Conservation (phyloP, 371 early-diverging fungal genomes). For the Apophysomyces variabilis region DNA sequence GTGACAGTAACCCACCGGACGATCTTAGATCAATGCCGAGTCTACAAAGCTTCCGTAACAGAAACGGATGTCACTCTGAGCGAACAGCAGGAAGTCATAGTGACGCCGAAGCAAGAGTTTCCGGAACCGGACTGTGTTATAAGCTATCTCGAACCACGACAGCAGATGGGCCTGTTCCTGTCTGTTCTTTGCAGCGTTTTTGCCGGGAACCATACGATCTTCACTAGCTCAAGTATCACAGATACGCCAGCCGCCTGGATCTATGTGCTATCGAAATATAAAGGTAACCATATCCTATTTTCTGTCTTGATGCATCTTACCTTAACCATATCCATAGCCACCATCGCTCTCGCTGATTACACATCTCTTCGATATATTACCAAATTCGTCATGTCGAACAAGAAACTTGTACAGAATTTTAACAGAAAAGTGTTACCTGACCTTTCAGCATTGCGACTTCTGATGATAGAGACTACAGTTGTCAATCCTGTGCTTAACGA, state of each 20-base stretch:
- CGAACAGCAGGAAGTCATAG: constrained; percentile 2
- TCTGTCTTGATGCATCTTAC: background rate
- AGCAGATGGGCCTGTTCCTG: constrained; percentile 74
- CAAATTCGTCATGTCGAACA: constrained; percentile 41
- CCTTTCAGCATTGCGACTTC: constrained; percentile 61
- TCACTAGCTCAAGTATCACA: constrained; percentile 60
- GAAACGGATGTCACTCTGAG: constrained; percentile 16
- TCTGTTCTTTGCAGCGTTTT: constrained; percentile 69
- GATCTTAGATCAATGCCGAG: constrained; percentile 67
- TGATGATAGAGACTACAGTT: constrained; percentile 68
- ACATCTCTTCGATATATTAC: constrained; percentile 60
- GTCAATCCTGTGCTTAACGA: constrained; percentile 57
- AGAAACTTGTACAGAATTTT: constrained; percentile 44
- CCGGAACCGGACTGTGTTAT: constrained; percentile 53
- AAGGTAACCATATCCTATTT: constrained; percentile 24
- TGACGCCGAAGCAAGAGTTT: constrained; percentile 11
- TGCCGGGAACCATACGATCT: constrained; percentile 70
- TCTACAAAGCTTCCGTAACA: constrained; percentile 26
- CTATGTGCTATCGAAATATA: constrained; percentile 62
- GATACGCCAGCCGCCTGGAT: constrained; percentile 72
- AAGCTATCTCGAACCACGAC: constrained; percentile 76
- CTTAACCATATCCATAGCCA: constrained; percentile 31
- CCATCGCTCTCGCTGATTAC: constrained; percentile 73
- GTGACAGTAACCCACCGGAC: constrained; percentile 77
- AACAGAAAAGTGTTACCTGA: constrained; percentile 59